These are phyloP conservation scores for Coleophoma eucalyptorum DNA, from an alignment of 2,329 filamentous ascomycete species.

Conservation along the genomic window DNA sequence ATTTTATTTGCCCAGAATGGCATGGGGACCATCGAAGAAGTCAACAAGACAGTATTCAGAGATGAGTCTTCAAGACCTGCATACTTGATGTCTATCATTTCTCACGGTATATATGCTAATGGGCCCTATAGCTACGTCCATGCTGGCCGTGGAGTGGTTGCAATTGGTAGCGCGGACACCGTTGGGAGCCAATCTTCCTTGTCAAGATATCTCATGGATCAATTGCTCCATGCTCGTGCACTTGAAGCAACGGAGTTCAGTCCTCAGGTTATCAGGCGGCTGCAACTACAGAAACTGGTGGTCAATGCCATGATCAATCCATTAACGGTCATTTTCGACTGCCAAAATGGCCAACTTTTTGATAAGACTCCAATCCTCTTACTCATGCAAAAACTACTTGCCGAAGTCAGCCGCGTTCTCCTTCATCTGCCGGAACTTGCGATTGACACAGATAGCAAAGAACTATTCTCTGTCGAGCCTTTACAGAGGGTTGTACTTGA, in stretches of 20 bases:
- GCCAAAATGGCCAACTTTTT: constrained; percentile 75
- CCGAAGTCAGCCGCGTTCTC: constrained; percentile 75
- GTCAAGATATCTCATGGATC: constrained; percentile 28
- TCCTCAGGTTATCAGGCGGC: constrained; percentile 42
- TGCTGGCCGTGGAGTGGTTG: constrained; percentile 44
- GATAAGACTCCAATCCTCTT: constrained; percentile 49
- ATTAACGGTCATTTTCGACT: constrained; percentile 73
- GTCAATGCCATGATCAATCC: constrained; percentile 82
- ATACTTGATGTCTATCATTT: constrained; percentile 66
- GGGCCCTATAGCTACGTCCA: constrained; percentile 49
- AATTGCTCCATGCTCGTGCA: constrained; percentile 37
- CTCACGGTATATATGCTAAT: constrained; percentile 50
- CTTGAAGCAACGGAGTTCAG: constrained; percentile 38
- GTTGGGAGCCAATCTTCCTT: constrained; percentile 3
- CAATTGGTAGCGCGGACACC: constrained; percentile 41
- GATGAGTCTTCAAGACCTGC: constrained; percentile 55
- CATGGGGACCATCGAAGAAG: constrained; percentile 65
- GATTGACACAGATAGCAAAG: constrained; percentile 35
- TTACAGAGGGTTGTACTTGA: constrained; percentile 42
- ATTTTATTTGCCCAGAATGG: constrained; percentile 88
- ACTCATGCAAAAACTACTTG: constrained; percentile 65
- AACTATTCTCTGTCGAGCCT: constrained; percentile 9
- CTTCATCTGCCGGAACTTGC: constrained; percentile 32
- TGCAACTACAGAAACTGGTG: constrained; percentile 84
- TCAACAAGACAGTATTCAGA: constrained; percentile 55